Evolutionary conservation across 441 rosid genomes (phyloP).

Genomic region (Gossypium lobatum): DNA sequence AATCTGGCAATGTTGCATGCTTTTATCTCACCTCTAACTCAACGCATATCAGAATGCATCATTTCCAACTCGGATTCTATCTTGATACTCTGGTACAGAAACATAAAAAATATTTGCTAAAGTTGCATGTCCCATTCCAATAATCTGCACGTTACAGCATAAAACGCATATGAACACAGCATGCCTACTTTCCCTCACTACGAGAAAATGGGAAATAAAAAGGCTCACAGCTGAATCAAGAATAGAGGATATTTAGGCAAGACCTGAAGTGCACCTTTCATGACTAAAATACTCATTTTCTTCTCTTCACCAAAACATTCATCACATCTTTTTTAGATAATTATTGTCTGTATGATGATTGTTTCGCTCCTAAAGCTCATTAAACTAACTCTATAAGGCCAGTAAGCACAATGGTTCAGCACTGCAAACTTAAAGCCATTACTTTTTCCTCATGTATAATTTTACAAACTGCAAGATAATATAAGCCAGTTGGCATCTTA

Average conservation of each 20-base stretch:
- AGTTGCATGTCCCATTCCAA: too few species aligned
- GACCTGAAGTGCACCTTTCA: not conserved
- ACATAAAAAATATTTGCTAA: too few species aligned
- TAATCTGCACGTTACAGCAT: not conserved
- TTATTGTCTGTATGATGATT: not conserved
- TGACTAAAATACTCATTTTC: not conserved
- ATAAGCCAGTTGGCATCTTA: not conserved
- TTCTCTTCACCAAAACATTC: not conserved
- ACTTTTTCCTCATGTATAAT: not conserved
- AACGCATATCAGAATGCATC: too few species aligned
- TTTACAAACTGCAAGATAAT: not conserved
- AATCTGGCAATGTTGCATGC: too few species aligned
- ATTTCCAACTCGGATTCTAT: too few species aligned
- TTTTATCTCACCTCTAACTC: too few species aligned
- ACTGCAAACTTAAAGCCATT: not conserved
- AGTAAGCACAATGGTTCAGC: not conserved
- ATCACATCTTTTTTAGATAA: not conserved
- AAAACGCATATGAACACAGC: not conserved
- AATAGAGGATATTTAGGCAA: not conserved
- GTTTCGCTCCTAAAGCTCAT: not conserved
- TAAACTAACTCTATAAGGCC: not conserved
- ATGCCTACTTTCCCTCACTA: not conserved
- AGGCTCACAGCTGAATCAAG: not conserved
- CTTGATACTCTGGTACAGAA: too few species aligned
- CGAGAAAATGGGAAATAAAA: not conserved